A percentile compares a stretch with the other conserved stretches of the same genome.
Conservation (phyloP, 768 basidiomycete species). For the Kondoa malvinella region DNA sequence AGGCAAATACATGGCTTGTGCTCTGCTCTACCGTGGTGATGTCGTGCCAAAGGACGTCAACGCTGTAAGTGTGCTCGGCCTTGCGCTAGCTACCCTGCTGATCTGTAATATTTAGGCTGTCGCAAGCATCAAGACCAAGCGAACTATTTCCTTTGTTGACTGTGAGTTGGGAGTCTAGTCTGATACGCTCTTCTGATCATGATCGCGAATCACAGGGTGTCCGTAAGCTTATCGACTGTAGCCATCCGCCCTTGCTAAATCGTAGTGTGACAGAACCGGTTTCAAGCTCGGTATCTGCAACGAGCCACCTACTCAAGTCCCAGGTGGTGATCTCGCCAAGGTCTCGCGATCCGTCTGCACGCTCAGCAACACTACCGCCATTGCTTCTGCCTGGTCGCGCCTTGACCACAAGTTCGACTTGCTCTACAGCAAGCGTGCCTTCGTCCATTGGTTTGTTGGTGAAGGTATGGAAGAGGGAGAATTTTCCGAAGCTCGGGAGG, state of each 20-base stretch:
- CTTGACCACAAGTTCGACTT: conserved; percentile 95
- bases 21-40: conserved; percentile 37
- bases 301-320: conserved; percentile 78
- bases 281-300: conserved; percentile 99
- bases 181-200: not conserved
- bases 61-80: conserved; percentile 35
- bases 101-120: conserved; percentile 37
- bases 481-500: conserved; percentile 95
- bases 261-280: conserved; percentile 61
- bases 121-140: conserved; percentile 86
- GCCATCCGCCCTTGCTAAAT: no score
- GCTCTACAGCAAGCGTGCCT: conserved; percentile 48
- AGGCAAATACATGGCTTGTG: conserved; percentile 72
- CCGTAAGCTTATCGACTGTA: not conserved
- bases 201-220: not conserved
- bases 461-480: conserved; percentile 99
- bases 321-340: conserved; percentile 89
- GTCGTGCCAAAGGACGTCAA: conserved; percentile 94
- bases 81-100: not conserved
- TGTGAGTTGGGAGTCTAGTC: conserved; percentile 53
- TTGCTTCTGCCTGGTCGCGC: conserved; percentile 88
- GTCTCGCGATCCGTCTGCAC: conserved; percentile 87
- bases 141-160: conserved; percentile 93
- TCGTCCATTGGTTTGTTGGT: conserved; percentile 50
- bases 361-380: conserved; percentile 88